phyloP scores from a whole-genome alignment of 73 alveolate genomes.

The Blepharisma japonicum region DNA sequence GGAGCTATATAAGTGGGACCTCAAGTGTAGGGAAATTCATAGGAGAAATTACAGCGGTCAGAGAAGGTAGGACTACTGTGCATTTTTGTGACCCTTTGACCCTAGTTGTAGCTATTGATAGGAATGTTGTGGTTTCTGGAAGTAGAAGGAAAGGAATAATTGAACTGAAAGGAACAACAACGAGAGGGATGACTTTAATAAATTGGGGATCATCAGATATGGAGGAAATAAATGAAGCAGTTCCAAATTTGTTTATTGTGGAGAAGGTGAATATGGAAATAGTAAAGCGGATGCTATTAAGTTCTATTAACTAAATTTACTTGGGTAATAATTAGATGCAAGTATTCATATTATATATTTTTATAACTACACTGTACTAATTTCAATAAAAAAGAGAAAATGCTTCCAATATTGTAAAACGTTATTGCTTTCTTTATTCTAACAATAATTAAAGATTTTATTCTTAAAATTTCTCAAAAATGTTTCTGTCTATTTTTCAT shows the following conservation, averaged over 20 bases:
- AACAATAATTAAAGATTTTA: no score
- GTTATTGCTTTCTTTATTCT: no score
- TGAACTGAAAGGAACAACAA: slow-evolving; percentile 30
- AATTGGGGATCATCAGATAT: slow-evolving; percentile 93
- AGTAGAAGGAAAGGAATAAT: background rate
- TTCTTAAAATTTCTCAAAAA: no score
- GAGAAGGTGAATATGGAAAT: slow-evolving; percentile 72
- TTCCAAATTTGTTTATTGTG: slow-evolving; percentile 64
- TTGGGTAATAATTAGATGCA: no score
- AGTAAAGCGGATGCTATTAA: slow-evolving; percentile 77
- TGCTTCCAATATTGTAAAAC: no score
- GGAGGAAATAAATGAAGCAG: slow-evolving; percentile 57
- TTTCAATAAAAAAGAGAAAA: no score
- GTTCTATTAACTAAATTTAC: slow-evolving; percentile 74
- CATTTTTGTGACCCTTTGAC: slow-evolving; percentile 15
- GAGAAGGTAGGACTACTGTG: slow-evolving; percentile 14
- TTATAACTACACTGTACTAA: no score
- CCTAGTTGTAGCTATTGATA: background rate
- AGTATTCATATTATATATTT: no score
- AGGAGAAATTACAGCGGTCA: background rate
- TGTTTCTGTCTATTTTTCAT: no score
- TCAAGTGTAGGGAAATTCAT: background rate
- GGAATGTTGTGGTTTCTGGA: background rate
- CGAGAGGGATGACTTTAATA: slow-evolving; percentile 87
- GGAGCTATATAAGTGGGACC: background rate